Percentiles rank a stretch among this genome's conserved stretches.
These are phyloP conservation scores for Stellera chamaejasme DNA, from an alignment of 345 rosid species.

Conservation along the genomic window DNA sequence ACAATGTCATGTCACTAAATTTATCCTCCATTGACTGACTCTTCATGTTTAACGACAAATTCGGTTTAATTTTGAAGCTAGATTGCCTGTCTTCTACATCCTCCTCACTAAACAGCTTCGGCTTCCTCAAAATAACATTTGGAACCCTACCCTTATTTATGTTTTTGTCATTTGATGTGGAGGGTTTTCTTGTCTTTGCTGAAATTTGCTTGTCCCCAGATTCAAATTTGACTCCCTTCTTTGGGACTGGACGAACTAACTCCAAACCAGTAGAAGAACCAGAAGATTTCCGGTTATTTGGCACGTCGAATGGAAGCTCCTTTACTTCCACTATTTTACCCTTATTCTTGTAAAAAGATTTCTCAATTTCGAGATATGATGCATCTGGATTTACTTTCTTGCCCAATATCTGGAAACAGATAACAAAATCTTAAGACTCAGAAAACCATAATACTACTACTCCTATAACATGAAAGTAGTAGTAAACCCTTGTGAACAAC, in stretches of 20 bases:
- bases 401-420: slow-evolving; percentile 53
- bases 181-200: slow-evolving; percentile 34
- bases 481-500: too few relatives aligned
- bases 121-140: slow-evolving; percentile 84
- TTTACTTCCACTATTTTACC: slow-evolving; percentile 48
- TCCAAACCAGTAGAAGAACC: slow-evolving; percentile 41
- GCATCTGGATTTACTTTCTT: slow-evolving; percentile 72
- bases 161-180: slow-evolving; percentile 24
- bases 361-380: slow-evolving; percentile 68
- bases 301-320: slow-evolving; percentile 66
- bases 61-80: slow-evolving; percentile 49
- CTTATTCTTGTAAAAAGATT: slow-evolving; percentile 65
- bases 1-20: slow-evolving; percentile 72
- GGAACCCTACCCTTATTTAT: slow-evolving; percentile 43
- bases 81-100: slow-evolving; percentile 48
- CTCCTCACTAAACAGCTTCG: slow-evolving; percentile 41
- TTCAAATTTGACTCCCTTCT: slow-evolving; percentile 54
- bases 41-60: slow-evolving; percentile 60
- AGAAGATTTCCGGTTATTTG: slow-evolving; percentile 27
- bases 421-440: slow-evolving; percentile 3
- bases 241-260: slow-evolving; percentile 70
- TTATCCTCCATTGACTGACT: slow-evolving; percentile 42
- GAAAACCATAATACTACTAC: too few relatives aligned
- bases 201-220: slow-evolving; percentile 24
- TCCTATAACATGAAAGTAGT: too few relatives aligned